Evolutionary conservation across 192 early-diverging fungal genomes (phyloP), one percentile per base, ranked within the genome.

Genomic region (Pilobolus umbonatus): DNA sequence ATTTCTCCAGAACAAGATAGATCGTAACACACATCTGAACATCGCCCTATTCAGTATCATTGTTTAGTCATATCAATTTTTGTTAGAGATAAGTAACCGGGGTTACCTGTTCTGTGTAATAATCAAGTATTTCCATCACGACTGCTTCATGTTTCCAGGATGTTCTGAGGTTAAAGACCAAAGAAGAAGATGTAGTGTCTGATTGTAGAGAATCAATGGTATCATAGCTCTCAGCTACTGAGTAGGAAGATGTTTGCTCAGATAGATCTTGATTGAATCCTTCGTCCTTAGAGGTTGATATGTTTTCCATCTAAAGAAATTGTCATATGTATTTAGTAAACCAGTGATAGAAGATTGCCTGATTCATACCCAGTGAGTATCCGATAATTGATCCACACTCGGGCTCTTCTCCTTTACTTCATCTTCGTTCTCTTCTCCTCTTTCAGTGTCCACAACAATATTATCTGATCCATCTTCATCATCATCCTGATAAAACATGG

Each of bases 21-120:
- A 91, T 74, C 6, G 85, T 81, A 4, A 86, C 85, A 69, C 85
- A 88, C 85, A 89, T 91, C 55, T 91, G 89, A 1, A 88, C 84
- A 55, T 91, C 87, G 10, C 82, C 86, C 67, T 51, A 29, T 8
- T n/a, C 5, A n/a, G 6, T 43, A n/a, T 38, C 15, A 12, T 38
- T 38, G 9, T 38, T 38, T 38, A n/a, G n/a, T n/a, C n/a, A n/a
- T n/a, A n/a, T n/a, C n/a, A n/a, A n/a, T n/a, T n/a, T n/a, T n/a
- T 38, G 15, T 12, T 8, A 36, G 6, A 36, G 11, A 36, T 36
- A 36, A 36, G 11, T 8, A 36, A 36, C 12, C 17, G 22, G 25
- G 12, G n/a, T 46, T 59, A 85, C 83, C 57, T 88, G 79, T 26
- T 91, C 89, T 14, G 84, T 77, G 66, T 89, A 91, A 60, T 83